Base-by-base conservation (phyloP, 257 asterid genomes). In the Solanum piurae region DNA sequence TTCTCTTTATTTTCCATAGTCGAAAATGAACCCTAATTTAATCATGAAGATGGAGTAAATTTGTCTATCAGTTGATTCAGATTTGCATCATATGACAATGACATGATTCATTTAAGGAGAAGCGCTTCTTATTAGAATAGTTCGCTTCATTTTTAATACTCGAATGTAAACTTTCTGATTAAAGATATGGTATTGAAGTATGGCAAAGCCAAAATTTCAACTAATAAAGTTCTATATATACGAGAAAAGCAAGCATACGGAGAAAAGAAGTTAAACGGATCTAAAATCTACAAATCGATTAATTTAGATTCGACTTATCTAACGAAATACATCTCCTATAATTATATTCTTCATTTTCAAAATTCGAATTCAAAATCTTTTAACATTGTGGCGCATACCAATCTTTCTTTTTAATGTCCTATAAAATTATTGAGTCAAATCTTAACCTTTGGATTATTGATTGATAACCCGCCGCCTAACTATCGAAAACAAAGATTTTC, bases 381-480 rank as follows among this genome's bases (percentile, higher is more conserved):
- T 5, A 52, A 52, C 8, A 52, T 5, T 6, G 1, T 16, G 8
- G 3, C 14, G 3, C 76, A 69, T 9, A 69, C 38, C 12, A 3
- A 31, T 29, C 40, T 71, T 9, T 16, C 77, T 31, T 71, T 7
- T 71, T 31, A 52, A 66, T 34, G 52, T 52, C 77, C 82, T 27
- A 75, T 68, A 38, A 83, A 29, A 88, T 77, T 80, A 11, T 87
- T 80, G 8, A 29, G 90, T 86, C 88, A 42, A 76, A 23, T 89
- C 86, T 33, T 88, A 80, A 31, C 11, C 27, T 46, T 80, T 29
- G 69, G 42, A 46, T 46, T 80, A 29, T 46, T 80, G 7, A 80
- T 58, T 80, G 85, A 80, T 29, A 80, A 80, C 18, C 68, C 85
- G 85, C 85, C 85, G 85, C 29, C 69, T 18, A 80, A 25, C 40